phyloP scores from a whole-genome alignment of 495 filamentous ascomycete species.

The Tuber brumale region DNA sequence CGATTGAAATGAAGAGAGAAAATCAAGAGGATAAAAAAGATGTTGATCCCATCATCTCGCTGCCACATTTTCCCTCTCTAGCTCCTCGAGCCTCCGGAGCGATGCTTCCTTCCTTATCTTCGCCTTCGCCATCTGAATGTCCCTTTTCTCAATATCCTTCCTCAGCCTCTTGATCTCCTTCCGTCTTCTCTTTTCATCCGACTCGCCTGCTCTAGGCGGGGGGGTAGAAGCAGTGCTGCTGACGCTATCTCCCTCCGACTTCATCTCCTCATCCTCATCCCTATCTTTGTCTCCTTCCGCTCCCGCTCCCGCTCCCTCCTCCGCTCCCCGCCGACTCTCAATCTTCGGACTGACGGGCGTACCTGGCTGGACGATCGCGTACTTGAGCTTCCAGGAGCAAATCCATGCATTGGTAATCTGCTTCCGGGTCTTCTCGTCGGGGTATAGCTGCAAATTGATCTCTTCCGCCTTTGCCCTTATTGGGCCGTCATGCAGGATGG shows the following conservation, averaged over 20 bases:
- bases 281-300: background rate
- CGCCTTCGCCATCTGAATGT: conserved; percentile 35
- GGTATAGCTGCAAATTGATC: conserved; percentile 24
- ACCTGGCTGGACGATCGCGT: conserved; percentile 13
- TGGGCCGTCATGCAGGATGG: conserved; percentile 14
- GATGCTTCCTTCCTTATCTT: conserved; percentile 34
- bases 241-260: conserved; percentile 21
- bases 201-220: conserved; percentile 26
- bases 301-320: background rate
- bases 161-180: conserved; percentile 33
- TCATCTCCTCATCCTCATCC: conserved; percentile 21
- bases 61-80: conserved; percentile 27
- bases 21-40: conserved; percentile 22
- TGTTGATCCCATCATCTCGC: conserved; percentile 18
- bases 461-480: conserved; percentile 28
- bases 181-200: conserved; percentile 31
- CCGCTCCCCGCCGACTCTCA: conserved; percentile 22
- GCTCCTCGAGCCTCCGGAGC: conserved; percentile 25
- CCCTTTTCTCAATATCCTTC: conserved; percentile 34
- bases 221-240: conserved; percentile 12
- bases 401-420: conserved; percentile 31
- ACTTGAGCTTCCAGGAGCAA: conserved; percentile 29
- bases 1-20: conserved; percentile 1
- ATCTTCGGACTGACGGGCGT: conserved; percentile 14
- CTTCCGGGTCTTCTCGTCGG: conserved; percentile 23